Base-by-base conservation (phyloP, 176 grass and related monocot genomes). In the Microstegium vimineum region DNA sequence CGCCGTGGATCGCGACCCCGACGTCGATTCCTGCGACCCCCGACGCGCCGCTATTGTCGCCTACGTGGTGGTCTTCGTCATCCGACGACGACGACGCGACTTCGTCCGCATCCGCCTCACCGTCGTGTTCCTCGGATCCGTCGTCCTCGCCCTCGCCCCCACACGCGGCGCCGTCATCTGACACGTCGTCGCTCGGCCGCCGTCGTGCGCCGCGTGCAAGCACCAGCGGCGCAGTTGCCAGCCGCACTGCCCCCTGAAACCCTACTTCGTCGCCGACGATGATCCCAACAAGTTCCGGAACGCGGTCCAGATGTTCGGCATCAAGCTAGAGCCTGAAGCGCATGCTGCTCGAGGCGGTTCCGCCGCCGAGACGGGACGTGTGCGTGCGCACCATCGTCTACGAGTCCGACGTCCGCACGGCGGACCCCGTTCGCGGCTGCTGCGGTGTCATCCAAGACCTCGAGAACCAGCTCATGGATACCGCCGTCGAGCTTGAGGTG, bases 181-280 rank as follows among this genome's bases (percentile, higher is more conserved):
- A 8, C n/a, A 7, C 47, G 15, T 8, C 62, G 62, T 1, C 66
- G 20, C 66, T n/a, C n/a, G n/a, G 13, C 0, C 4, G 10, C 10
- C 46, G n/a, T 52, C 36, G 31, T 94, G 91, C 79, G 71, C 88
- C 14, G 86, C 80, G 14, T 92, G 83, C 63, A 89, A 34, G 45
- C 81, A 83, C 69, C 80, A 73, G 67, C 86, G 90, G 4, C 86
- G 79, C 6, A 71, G 16, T 69, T 92, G 90, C 90, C 6, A 18
- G 69, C 34, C 83, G 42, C 69, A 75, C 31, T 89, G 84, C 81
- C 22, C 11, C 9, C 80, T 89, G 20, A 71, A 47, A 27, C 90
- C 72, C 7, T 89, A 84, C 81, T 92, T 92, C 66, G 76, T 77
- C 6, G 30, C 76, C 45, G 31, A 52, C 27, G 20, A 72, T 11